Base-by-base conservation (phyloP, 305 asterid species). In the Fraxinus xanthoxyloides region DNA sequence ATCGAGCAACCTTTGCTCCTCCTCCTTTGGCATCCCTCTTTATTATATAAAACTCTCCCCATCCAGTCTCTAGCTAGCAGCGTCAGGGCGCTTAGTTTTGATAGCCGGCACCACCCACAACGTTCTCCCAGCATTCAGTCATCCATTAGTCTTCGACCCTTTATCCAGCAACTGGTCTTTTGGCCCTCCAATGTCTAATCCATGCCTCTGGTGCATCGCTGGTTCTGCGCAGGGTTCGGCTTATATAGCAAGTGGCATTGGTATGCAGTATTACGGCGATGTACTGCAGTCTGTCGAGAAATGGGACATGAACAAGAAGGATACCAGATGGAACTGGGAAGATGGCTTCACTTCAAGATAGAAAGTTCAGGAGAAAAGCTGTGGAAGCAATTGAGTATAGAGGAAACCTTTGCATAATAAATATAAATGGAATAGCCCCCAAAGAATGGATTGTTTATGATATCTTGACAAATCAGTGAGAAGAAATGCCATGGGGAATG, bases 341-440 rank as follows among this genome's bases (percentile, higher is more conserved):
- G 43, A 67, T 82, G 82, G 87, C 87, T 7, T 75, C 80, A 0
- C 67, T 84, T 7, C 90, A 85, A 85, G 95, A 92, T 36, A 95
- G 92, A 6, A 89, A 91, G 85, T 90, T 91, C 73, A 88, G 95
- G 76, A 86, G 97, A 77, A 97, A 94, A 82, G 93, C 94, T 3
- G 85, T 84, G 38, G 97, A 91, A 77, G 95, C 91, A 2, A 36
- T 90, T 21, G 96, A 89, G 31, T 84, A 84, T 26, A 90, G 77
- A 79, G 92, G 91, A 15, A 91, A 92, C 73, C 91, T 94, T 17
- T 91, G 86, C 90, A 90, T 91, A 92, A 97, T 92, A 3, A 94
- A 92, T 77, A 34, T 89, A 1, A 91, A 88, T 54, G 96, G 97
- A 0, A 88, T 51, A 61, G 90, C 89, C 0, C 38, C 76, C 3